A percentile compares a stretch with the other conserved stretches of the same genome.
phyloP scores from a whole-genome alignment of 331 rosid genomes.

The Quercus lobata region DNA sequence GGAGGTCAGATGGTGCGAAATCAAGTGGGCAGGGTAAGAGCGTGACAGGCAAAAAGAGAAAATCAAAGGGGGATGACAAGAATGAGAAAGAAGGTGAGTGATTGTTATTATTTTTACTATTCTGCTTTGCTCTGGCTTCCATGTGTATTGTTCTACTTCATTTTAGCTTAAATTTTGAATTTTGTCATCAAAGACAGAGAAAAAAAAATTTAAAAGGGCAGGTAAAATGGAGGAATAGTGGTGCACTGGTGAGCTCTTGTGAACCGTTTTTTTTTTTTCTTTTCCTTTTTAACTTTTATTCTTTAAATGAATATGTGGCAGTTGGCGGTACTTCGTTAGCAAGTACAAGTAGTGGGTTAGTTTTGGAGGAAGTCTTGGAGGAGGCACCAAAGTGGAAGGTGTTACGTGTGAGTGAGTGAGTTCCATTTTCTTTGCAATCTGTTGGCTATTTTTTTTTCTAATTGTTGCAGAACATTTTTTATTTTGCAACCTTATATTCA shows the following conservation, averaged over 20 bases:
- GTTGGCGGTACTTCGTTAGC: conserved; percentile 46
- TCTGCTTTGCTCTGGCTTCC: not conserved
- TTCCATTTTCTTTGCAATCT: conserved; percentile 53
- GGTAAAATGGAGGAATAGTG: not conserved
- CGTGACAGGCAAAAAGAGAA: conserved; percentile 57
- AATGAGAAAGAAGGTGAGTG: conserved; percentile 50
- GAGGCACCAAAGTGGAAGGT: conserved; percentile 99
- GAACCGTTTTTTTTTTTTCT: not conserved
- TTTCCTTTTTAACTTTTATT: not conserved
- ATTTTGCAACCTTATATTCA: not conserved
- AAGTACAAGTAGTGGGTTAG: conserved; percentile 38
- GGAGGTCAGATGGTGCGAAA: conserved; percentile 54
- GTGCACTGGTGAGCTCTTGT: not conserved
- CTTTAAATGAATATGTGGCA: conserved; percentile 31
- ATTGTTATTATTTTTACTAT: conserved; percentile 3
- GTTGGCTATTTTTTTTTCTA: conserved; percentile 11
- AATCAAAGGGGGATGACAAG: conserved; percentile 45
- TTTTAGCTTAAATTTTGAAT: not conserved
- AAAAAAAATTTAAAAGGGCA: not conserved
- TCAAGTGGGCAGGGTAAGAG: conserved; percentile 39
- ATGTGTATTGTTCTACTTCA: not conserved
- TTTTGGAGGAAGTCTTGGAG: conserved; percentile 87
- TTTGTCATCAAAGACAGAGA: not conserved
- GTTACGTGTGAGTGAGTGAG: conserved; percentile 99
- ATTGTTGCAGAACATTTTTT: not conserved